Conservation (phyloP, 2,329 filamentous ascomycete genomes). For the Zymoseptoria crescenta region DNA sequence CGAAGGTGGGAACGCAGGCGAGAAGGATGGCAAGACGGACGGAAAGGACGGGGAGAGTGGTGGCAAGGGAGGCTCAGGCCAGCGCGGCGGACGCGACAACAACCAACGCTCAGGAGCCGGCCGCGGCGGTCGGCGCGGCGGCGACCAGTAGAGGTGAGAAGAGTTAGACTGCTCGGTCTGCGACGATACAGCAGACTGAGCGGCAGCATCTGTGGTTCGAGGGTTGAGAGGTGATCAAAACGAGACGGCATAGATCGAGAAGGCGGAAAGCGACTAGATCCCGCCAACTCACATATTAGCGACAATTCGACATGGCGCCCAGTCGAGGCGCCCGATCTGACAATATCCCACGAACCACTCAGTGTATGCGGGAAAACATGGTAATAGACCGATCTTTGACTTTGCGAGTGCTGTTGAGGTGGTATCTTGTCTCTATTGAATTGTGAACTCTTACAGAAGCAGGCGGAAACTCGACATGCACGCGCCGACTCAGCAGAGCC, state of each 20-base stretch:
- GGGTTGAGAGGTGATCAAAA: neutral
- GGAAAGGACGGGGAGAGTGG: slow-evolving; percentile 15
- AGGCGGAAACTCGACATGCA: neutral
- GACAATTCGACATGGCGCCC: slow-evolving; percentile 1
- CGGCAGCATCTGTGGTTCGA: neutral
- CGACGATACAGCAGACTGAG: neutral
- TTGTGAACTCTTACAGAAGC: neutral
- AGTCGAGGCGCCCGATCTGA: neutral
- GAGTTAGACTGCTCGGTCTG: slow-evolving; percentile 7
- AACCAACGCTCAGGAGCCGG: slow-evolving; percentile 21
- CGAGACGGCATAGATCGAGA: neutral
- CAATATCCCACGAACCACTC: neutral
- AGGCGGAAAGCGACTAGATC: neutral
- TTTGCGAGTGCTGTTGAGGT: neutral
- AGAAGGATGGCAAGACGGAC: slow-evolving; percentile 13
- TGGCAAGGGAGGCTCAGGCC: slow-evolving; percentile 16
- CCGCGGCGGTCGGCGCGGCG: slow-evolving; percentile 25
- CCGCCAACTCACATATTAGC: neutral
- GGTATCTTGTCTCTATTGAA: neutral
- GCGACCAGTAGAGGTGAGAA: slow-evolving; percentile 18
- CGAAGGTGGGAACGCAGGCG: slow-evolving; percentile 15
- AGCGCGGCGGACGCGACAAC: slow-evolving; percentile 7
- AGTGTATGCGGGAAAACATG: neutral
- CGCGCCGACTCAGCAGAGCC: neutral
- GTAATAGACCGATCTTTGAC: neutral